Conservation (phyloP, 768 basidiomycete genomes). For the Lyophyllum decastes region DNA sequence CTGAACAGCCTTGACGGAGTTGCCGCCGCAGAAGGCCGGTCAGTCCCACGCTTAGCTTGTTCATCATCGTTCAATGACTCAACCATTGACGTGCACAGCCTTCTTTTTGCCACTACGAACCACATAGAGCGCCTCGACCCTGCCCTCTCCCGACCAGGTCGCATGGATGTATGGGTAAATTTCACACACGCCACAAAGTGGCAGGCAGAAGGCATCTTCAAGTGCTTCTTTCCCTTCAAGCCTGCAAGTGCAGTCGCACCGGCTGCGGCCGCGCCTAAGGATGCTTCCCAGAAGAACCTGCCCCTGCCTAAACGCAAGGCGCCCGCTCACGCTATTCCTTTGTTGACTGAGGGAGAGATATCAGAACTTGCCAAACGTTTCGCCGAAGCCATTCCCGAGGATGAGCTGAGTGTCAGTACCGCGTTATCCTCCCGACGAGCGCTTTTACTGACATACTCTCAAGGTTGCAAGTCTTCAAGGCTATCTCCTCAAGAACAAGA, state of each 20-base stretch:
- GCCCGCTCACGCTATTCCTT: slow-evolving; percentile 58
- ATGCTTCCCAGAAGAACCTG: slow-evolving; percentile 66
- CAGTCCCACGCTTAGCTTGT: slow-evolving; percentile 28
- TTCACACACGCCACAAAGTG: slow-evolving; percentile 90
- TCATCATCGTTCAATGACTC: slow-evolving; percentile 8
- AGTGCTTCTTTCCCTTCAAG: slow-evolving; percentile 87
- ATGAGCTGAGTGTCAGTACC: slow-evolving; percentile 76
- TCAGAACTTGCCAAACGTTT: slow-evolving; percentile 78
- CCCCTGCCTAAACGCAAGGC: slow-evolving; percentile 67
- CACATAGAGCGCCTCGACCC: slow-evolving; percentile 93
- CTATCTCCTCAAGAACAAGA: slow-evolving; percentile 87
- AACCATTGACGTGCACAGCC: slow-evolving; percentile 37
- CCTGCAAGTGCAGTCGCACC: slow-evolving; percentile 26
- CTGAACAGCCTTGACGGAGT: slow-evolving; percentile 87
- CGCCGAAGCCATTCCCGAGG: slow-evolving; percentile 81
- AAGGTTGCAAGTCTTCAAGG: slow-evolving; percentile 86
- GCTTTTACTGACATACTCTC: slow-evolving; percentile 1
- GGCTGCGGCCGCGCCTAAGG: slow-evolving; percentile 27
- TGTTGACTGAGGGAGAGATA: slow-evolving; percentile 77
- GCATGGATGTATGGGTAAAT: slow-evolving; percentile 92
- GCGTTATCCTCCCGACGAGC: background rate
- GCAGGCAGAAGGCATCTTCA: slow-evolving; percentile 93
- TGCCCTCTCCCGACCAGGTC: slow-evolving; percentile 83
- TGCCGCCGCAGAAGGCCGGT: slow-evolving; percentile 86
- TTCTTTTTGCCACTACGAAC: slow-evolving; percentile 91